These are phyloP conservation scores for Pseudotsuga menziesii DNA, from an alignment of 75 land plant genomes.

Conservation along the genomic window DNA sequence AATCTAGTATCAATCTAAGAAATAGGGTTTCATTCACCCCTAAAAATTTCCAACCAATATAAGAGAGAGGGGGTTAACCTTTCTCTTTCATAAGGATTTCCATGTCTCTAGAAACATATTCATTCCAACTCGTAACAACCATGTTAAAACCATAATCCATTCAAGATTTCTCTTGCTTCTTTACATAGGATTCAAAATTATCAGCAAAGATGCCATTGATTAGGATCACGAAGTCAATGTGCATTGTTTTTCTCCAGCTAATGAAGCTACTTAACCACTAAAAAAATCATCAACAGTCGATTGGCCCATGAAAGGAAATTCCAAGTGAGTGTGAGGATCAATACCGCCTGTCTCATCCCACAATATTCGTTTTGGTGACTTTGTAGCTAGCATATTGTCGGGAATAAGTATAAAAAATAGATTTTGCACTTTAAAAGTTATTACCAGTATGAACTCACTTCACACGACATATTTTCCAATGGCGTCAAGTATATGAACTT, in stretches of 20 bases:
- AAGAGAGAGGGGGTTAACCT: conserved; percentile 30
- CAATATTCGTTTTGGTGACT: background rate
- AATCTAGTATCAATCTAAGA: background rate
- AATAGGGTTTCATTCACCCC: background rate
- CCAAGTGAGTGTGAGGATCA: conserved; percentile 97
- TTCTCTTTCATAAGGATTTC: conserved; percentile 89
- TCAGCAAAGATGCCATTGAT: conserved; percentile 63
- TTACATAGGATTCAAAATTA: conserved; percentile 65
- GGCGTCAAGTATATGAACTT: conserved; percentile 80
- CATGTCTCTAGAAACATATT: conserved; percentile 83
- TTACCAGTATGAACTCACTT: conserved; percentile 30
- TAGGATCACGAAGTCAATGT: conserved; percentile 95
- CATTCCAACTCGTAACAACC: conserved; percentile 96
- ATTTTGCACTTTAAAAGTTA: background rate
- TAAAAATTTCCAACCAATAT: background rate
- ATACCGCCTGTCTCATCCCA: conserved; percentile 68
- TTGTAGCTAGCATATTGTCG: background rate
- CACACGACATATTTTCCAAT: conserved; percentile 97
- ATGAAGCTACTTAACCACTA: conserved; percentile 91
- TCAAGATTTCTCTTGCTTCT: conserved; percentile 75
- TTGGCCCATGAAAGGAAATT: conserved; percentile 87
- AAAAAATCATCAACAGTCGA: conserved; percentile 84
- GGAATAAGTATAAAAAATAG: background rate
- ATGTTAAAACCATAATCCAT: conserved; percentile 99
- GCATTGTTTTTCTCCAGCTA: conserved; percentile 99